Base-by-base conservation (phyloP, 225 moss, liverwort and hornwort genomes). In the Antitrichia curtipendula region DNA sequence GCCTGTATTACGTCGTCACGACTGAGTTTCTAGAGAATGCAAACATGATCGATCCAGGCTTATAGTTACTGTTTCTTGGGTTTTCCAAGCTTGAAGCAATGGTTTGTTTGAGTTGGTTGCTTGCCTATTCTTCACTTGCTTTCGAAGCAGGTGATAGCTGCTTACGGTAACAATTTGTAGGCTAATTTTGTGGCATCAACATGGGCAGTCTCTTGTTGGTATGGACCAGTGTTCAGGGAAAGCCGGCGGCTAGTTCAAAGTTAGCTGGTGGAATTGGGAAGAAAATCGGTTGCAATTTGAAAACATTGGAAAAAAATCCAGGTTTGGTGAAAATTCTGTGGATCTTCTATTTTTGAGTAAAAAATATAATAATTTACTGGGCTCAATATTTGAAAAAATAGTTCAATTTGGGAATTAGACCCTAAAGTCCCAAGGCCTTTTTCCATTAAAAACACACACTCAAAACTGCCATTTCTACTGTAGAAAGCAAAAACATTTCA, bases 341-440 rank as follows among this genome's bases (percentile, higher is more conserved):
- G n/a, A n/a, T n/a, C n/a, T n/a, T n/a, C n/a, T n/a, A n/a, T n/a
- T n/a, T n/a, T n/a, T n/a, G n/a, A 1, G 12, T n/a, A 7, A 22
- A 31, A 34, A 28, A 13, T 15, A 25, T 8, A 40, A 24, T 24
- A 24, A 24, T 4, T 23, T 23, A 23, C 1, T 1, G 1, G 4
- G n/a, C 12, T n/a, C 0, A 1, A 5, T 12, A 10, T 13, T 68
- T 68, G 23, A 13, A 13, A 23, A 68, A 13, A 23, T 0, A 0
- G 1, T 68, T 22, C 8, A 13, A 23, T 8, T 3, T 24, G 13
- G 13, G 38, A 36, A 38, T 23, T n/a, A n/a, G n/a, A n/a, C n/a
- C n/a, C n/a, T n/a, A n/a, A n/a, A n/a, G n/a, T n/a, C n/a, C n/a
- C n/a, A n/a, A n/a, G n/a, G n/a, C n/a, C n/a, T n/a, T n/a, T n/a